A percentile compares a stretch with the other conserved stretches of the same genome.
Evolutionary conservation across 2,329 filamentous ascomycete genomes (phyloP).

Genomic region (Nemania sp.): DNA sequence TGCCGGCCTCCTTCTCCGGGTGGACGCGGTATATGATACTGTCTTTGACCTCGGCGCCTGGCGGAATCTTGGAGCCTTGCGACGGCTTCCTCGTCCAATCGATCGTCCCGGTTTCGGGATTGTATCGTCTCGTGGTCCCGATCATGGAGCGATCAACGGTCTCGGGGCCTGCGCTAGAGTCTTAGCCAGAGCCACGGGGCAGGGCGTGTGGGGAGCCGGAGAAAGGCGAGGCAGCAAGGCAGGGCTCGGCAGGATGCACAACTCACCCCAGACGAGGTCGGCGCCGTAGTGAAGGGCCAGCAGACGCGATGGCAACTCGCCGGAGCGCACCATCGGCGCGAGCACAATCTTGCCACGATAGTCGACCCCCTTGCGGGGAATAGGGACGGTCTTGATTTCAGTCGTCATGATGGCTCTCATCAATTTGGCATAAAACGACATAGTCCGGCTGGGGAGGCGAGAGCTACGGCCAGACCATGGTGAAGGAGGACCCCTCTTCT

Average conservation of each 20-base stretch:
- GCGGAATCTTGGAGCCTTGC: constrained; percentile 64
- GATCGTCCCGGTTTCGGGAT: constrained; percentile 75
- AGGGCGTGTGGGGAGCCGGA: neutral
- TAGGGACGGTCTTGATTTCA: constrained; percentile 71
- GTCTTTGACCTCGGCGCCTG: constrained; percentile 54
- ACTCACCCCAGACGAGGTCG: constrained; percentile 89
- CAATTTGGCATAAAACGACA: constrained; percentile 32
- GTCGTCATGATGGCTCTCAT: constrained; percentile 62
- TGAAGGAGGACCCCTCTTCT: constrained; percentile 2
- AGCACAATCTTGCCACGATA: constrained; percentile 93
- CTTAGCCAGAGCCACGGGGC: neutral
- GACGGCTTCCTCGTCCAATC: constrained; percentile 82
- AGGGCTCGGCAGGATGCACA: neutral
- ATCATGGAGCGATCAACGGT: constrained; percentile 93
- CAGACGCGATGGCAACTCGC: constrained; percentile 88
- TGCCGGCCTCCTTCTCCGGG: constrained; percentile 73
- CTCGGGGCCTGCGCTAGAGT: constrained; percentile 69
- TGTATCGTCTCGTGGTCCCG: constrained; percentile 77
- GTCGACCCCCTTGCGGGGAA: constrained; percentile 86
- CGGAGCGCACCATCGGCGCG: constrained; percentile 97
- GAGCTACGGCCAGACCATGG: constrained; percentile 9
- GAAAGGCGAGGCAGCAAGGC: neutral
- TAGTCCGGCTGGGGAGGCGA: constrained; percentile 22
- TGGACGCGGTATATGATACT: constrained; percentile 85
- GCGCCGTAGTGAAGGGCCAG: constrained; percentile 92